These are phyloP conservation scores for Neurospora discreta DNA, from an alignment of 495 filamentous ascomycete species.

Conservation along the genomic window DNA sequence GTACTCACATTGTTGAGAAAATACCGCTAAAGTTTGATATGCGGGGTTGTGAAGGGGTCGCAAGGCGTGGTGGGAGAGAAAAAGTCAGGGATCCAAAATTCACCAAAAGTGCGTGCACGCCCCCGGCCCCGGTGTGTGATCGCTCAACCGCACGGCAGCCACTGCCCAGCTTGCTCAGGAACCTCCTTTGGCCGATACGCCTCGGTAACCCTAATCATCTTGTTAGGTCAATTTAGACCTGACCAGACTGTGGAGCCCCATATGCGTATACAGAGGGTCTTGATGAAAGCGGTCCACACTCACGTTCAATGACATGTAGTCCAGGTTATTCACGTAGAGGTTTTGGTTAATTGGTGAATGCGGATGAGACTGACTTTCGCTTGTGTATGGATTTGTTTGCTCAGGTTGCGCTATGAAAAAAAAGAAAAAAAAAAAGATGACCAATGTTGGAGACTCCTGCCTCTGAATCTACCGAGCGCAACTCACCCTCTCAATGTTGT, in stretches of 20 bases:
- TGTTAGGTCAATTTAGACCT: background rate
- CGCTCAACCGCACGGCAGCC: background rate
- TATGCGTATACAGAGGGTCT: background rate
- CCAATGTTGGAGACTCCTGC: background rate
- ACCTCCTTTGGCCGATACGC: background rate
- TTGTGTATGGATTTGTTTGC: background rate
- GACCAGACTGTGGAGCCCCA: background rate
- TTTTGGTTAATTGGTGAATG: background rate
- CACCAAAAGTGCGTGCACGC: slow-evolving; percentile 1
- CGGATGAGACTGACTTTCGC: background rate
- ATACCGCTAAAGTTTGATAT: slow-evolving; percentile 17
- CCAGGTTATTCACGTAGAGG: background rate
- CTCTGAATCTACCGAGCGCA: background rate
- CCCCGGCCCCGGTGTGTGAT: background rate
- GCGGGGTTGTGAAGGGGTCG: slow-evolving; percentile 18
- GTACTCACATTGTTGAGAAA: slow-evolving; percentile 22
- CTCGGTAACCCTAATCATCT: background rate
- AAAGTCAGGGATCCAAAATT: slow-evolving; percentile 23
- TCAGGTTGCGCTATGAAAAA: background rate
- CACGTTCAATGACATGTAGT: background rate
- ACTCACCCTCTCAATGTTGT: background rate
- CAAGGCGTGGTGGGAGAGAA: slow-evolving; percentile 20
- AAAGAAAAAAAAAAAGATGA: background rate
- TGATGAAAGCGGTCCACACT: background rate
- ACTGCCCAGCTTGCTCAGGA: background rate